Evolutionary conservation across 768 basidiomycete species (phyloP).

Genomic region (Fistulinella prunicolor): DNA sequence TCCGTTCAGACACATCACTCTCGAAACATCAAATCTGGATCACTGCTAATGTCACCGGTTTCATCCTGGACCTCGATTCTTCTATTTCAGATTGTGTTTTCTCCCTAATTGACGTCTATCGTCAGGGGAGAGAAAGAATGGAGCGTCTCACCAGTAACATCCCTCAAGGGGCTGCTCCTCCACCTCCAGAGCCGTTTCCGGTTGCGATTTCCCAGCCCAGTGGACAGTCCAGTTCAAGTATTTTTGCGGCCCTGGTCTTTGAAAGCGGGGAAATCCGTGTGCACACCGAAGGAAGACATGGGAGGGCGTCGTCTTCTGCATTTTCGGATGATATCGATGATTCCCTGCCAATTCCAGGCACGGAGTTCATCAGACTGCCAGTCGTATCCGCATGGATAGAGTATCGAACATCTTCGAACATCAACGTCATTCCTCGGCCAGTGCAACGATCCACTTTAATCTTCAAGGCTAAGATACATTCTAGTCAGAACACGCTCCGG

Average conservation of each 20-base stretch:
- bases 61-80: slow-evolving; percentile 81
- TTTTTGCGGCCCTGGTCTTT: slow-evolving; percentile 71
- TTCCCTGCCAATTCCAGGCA: slow-evolving; percentile 43
- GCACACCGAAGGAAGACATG: slow-evolving; percentile 49
- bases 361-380: slow-evolving; percentile 71
- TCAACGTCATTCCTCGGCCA: slow-evolving; percentile 35
- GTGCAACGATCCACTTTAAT: slow-evolving; percentile 59
- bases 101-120: slow-evolving; percentile 83
- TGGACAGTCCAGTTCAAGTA: slow-evolving; percentile 49
- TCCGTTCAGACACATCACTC: slow-evolving; percentile 53
- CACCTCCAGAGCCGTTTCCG: slow-evolving; percentile 5
- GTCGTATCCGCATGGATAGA: slow-evolving; percentile 80
- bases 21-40: slow-evolving; percentile 56
- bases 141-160: slow-evolving; percentile 57
- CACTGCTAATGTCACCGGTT: slow-evolving; percentile 74
- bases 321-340: slow-evolving; percentile 49
- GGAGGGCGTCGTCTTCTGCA: slow-evolving; percentile 35
- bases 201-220: slow-evolving; percentile 5
- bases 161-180: slow-evolving; percentile 35
- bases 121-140: slow-evolving; percentile 74
- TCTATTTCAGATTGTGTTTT: slow-evolving; percentile 75
- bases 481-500: slow-evolving; percentile 79
- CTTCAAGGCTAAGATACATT: slow-evolving; percentile 86
- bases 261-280: slow-evolving; percentile 81
- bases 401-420: slow-evolving; percentile 58